A percentile compares a stretch with the other conserved stretches of the same genome.
Conservation (phyloP, 495 filamentous ascomycete species). For the Daldinia childiae region DNA sequence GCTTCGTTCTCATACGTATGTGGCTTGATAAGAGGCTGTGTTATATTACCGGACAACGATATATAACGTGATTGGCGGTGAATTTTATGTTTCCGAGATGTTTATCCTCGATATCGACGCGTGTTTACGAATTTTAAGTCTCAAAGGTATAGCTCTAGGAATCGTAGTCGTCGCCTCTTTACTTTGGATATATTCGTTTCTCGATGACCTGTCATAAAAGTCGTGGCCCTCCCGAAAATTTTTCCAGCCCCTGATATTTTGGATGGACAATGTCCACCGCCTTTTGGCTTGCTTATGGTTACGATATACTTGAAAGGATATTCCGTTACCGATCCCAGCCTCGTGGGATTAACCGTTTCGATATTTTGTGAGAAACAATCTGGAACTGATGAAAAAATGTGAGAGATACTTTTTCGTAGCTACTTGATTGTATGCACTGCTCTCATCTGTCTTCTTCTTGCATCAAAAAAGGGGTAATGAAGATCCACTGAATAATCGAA, state of each 20-base stretch:
- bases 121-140: background rate
- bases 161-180: background rate
- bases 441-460: background rate
- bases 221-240: background rate
- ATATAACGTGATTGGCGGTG: background rate
- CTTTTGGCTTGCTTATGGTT: background rate
- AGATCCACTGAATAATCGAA: slow-evolving; percentile 35
- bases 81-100: background rate
- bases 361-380: background rate
- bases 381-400: background rate
- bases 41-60: background rate
- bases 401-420: background rate
- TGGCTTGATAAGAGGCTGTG: background rate
- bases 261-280: background rate
- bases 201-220: background rate
- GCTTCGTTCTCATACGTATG: background rate
- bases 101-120: background rate
- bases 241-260: background rate
- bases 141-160: background rate
- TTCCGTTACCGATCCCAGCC: background rate
- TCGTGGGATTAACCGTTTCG: background rate
- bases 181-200: background rate
- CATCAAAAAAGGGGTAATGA: slow-evolving; percentile 24
- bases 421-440: background rate
- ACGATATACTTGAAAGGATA: background rate